Evolutionary conservation across 768 basidiomycete genomes (phyloP), one percentile per base, ranked within the genome.

Genomic region (Sistotremastrum suecicum): DNA sequence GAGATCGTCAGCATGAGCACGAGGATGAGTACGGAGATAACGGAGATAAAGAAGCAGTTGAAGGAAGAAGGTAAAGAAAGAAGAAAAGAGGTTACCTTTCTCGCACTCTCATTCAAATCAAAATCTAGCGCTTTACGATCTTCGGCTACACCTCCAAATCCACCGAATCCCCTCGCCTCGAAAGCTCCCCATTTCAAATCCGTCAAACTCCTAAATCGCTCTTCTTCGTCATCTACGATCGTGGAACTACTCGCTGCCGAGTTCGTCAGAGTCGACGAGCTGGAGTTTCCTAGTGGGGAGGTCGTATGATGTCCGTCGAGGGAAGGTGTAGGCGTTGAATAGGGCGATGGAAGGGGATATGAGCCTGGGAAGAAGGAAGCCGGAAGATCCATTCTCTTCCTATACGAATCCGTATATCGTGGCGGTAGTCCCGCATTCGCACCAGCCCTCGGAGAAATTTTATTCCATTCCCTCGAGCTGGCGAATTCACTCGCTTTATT

Each of bases 131-230:
- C 85, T 62, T 78, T 83, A 51, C 76, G 70, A 40, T 67, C 63
- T 42, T 57, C 57, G 30, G 64, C 72, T 32, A 70, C 56, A 44
- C 55, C 53, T 20, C 20, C 20, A 20, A 20, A 20, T 10, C 66
- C 66, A 5, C 75, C 74, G 50, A 97, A 95, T 0, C 91, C 91
- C 62, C 78, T 70, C 36, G 71, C 64, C 67, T 92, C 88, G 56
- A 95, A 97, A 58, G 85, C 80, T 5, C 88, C 88, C 91, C 91
- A 95, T 56, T 80, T 83, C 50, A 91, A 64, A 48, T 94, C 87
- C 0, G 88, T 84, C 52, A 92, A 58, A 49, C 76, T 87, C 45
- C 78, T 71, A 63, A 86, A 94, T 7, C 79, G 70, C 46, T 82
- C 83, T 50, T 81, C 81, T 8, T 66, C 56, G 39, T 61, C 59